Evolutionary conservation across 208 protist genomes (phyloP).

Genomic region (Leishmania arabica): DNA sequence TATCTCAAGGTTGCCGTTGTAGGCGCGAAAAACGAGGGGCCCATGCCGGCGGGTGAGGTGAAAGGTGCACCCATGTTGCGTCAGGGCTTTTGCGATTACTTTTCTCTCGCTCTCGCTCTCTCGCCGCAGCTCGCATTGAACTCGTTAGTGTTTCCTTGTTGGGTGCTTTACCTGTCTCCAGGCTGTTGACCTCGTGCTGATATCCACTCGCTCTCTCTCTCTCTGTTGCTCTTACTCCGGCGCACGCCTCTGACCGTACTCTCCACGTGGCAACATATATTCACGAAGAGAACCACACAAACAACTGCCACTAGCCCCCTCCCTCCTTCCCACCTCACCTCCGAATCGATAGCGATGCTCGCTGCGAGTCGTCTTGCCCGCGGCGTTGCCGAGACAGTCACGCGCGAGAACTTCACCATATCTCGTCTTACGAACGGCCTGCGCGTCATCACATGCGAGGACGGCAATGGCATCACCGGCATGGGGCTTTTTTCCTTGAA

Average conservation of each 20-base stretch:
- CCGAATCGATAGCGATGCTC: slow-evolving; percentile 42
- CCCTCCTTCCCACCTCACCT: neutral
- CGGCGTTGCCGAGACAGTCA: slow-evolving; percentile 50
- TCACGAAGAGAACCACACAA: neutral
- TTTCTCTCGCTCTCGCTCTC: neutral
- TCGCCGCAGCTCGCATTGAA: neutral
- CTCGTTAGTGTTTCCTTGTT: no score
- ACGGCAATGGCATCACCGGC: slow-evolving; percentile 80
- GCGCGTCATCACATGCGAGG: slow-evolving; percentile 85
- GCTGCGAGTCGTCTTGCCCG: slow-evolving; percentile 33
- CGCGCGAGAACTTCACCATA: slow-evolving; percentile 70
- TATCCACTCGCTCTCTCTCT: neutral
- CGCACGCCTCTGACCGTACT: neutral
- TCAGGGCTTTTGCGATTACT: neutral
- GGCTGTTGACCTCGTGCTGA: no score
- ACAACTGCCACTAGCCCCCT: neutral
- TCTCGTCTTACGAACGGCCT: slow-evolving; percentile 80
- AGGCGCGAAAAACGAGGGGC: neutral
- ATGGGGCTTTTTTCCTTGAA: slow-evolving; percentile 89
- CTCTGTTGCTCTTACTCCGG: neutral
- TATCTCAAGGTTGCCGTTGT: neutral
- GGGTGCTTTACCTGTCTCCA: no score
- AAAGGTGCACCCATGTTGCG: neutral
- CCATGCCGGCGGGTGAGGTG: neutral
- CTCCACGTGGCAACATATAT: neutral